Base-by-base conservation (phyloP, 352 stramenopile genomes). In the Globisporangium mamillatum region DNA sequence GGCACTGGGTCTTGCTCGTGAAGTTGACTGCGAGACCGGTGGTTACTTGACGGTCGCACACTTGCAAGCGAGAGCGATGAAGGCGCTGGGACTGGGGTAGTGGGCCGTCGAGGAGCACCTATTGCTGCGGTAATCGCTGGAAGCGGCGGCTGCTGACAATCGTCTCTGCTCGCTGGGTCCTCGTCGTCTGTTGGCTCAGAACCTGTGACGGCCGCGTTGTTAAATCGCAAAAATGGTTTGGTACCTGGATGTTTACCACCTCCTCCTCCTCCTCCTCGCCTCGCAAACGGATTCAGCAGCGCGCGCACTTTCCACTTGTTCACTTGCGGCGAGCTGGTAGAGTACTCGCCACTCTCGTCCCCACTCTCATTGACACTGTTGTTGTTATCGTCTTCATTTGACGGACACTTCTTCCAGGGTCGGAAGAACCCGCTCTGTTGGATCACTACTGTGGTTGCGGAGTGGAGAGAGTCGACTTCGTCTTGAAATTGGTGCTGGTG, bases 221-320 rank as follows among this genome's bases (percentile, higher is more conserved):
- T 50, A 9, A 50, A 22, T 41, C 54, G 32, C 1, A 27, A 60
- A 25, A 25, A 20, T 60, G 54, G 27, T 12, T 60, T 60, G 16
- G 4, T 3, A 22, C 16, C 14, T 22, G 16, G 41, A 16, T 22
- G 41, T n/a, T 50, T 50, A n/a, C 41, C 16, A 2, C 38, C 38
- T 4, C 38, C 38, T 4, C 53, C 53, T 20, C 14, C 41, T 14
- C 36, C 36, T 6, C 27, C 54, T 24, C 77, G 72, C 66, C 87
- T 90, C 38, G 82, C 84, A 65, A 92, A 92, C 20, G 84, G 84
- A 70, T 92, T 87, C 22, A 85, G 68, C 14, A 92, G 69, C 12
- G 84, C 84, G 1, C 84, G 78, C n/a, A 77, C 76, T 69, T 88
- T 90, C 84, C 84, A 92, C 61, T 92, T 92, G 71, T 92, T 92